Evolutionary conservation across 352 stramenopile genomes (phyloP), one percentile per base, ranked within the genome.

Genomic region (Globisporangium splendens): DNA sequence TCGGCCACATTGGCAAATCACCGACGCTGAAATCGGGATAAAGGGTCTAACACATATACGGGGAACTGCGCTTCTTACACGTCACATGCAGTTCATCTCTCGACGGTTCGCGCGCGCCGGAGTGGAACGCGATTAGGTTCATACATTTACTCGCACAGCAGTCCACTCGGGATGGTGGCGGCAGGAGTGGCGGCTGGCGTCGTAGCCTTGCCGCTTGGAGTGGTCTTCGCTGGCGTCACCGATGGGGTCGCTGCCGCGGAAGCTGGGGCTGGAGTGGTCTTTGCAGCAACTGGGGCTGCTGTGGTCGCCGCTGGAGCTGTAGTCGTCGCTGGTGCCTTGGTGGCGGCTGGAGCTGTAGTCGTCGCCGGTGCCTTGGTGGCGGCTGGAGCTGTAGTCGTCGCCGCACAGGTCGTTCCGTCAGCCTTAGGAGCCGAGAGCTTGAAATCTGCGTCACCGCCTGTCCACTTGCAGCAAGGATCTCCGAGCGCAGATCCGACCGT

Each of bases 381-480:
- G 12, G 52, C 52, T 21, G 62, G 62, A 6, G 69, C 50, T 8
- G 60, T 62, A 12, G 62, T 58, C 15, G 54, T 46, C 15, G 66
- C 67, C 11, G 71, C 61, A 49, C 73, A 83, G 20, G 54, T 67
- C 13, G 63, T 69, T 21, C 63, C 71, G 38, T 67, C 62, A 28
- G 69, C 66, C 48, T 76, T 68, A 15, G 63, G 61, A 42, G 73
- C 66, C 28, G 63, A 68, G n/a, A 81, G 57, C 39, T 31, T 50
- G 44, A 67, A 73, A 44, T 83, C 74, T 18, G 74, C 61, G 3
- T 43, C 73, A 12, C 58, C 67, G 28, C 69, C 61, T 15, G 50
- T 71, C 74, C 74, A 83, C n/a, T 66, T 83, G 66, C 74, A 83
- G 69, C 74, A 83, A 59, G 74, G 74, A 64, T 83, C 74, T 8